Percentiles rank a stretch among this genome's conserved stretches.
Evolutionary conservation across 179 eudicot species (phyloP).

Genomic region (Actinidia chinensis): DNA sequence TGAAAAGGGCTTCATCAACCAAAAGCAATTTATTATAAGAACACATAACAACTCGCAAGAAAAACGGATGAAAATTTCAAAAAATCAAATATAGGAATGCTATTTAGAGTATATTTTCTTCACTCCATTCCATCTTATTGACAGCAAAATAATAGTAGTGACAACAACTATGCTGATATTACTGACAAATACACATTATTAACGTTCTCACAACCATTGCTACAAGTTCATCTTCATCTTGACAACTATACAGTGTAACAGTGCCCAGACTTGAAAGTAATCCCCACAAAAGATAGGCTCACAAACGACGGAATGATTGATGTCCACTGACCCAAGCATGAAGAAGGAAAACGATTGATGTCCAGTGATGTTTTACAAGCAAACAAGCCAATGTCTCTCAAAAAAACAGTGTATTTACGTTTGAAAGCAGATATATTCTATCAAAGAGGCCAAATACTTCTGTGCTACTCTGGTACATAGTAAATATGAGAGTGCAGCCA

Average conservation of each 20-base stretch:
- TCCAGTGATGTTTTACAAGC: constrained; percentile 52
- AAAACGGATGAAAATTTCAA: neutral
- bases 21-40: constrained; percentile 22
- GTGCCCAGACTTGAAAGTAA: neutral
- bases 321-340: neutral
- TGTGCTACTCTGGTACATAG: constrained; percentile 95
- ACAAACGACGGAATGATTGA: constrained; percentile 1
- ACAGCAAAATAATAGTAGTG: neutral
- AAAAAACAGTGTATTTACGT: constrained; percentile 89
- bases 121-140: neutral
- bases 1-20: constrained; percentile 80
- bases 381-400: constrained; percentile 95
- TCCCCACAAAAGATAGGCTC: neutral
- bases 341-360: neutral
- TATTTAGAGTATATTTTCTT: neutral
- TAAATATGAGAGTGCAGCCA: constrained; percentile 93
- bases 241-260: neutral
- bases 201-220: neutral
- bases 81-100: neutral
- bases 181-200: neutral
- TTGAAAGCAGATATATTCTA: constrained; percentile 90
- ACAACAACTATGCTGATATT: neutral
- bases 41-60: neutral
- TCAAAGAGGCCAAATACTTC: constrained; percentile 99
- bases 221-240: neutral